Evolutionary conservation across 805 yeast genomes (phyloP).

Genomic region (Lachancea sp.): DNA sequence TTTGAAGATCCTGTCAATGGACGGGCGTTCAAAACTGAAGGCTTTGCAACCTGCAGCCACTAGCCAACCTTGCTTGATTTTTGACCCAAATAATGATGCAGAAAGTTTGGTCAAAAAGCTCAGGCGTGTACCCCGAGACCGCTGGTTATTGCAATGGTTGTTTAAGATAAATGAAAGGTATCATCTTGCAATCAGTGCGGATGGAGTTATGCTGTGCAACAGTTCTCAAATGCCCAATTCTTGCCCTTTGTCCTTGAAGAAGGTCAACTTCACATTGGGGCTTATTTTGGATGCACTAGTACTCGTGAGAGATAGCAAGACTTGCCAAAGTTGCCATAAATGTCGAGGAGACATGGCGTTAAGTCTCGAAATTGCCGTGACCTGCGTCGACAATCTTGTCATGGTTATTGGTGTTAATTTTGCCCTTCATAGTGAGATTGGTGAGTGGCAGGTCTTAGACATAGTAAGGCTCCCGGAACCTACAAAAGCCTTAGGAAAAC

Average conservation of each 20-base stretch:
- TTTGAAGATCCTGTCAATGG: constrained; percentile 23
- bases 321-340: constrained; percentile 10
- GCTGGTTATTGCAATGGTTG: constrained; percentile 19
- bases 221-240: constrained; percentile 9
- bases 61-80: constrained; percentile 16
- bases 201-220: constrained; percentile 23
- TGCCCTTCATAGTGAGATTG: constrained; percentile 15
- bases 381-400: constrained; percentile 20
- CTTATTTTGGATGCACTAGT: constrained; percentile 18
- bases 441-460: constrained; percentile 17
- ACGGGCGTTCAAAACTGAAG: constrained; percentile 14
- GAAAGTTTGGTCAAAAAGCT: background rate
- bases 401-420: constrained; percentile 19
- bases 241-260: constrained; percentile 11
- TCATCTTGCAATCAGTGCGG: constrained; percentile 18
- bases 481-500: background rate
- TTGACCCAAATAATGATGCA: constrained; percentile 15
- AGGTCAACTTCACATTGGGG: constrained; percentile 20
- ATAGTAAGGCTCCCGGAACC: constrained; percentile 12
- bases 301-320: constrained; percentile 10
- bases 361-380: constrained; percentile 14
- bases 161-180: constrained; percentile 21
- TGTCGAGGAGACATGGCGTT: constrained; percentile 1
- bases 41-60: constrained; percentile 22
- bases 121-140: background rate